These are phyloP conservation scores for Trichophyton schoenleinii DNA, from an alignment of 2,329 filamentous ascomycete species.

Conservation along the genomic window DNA sequence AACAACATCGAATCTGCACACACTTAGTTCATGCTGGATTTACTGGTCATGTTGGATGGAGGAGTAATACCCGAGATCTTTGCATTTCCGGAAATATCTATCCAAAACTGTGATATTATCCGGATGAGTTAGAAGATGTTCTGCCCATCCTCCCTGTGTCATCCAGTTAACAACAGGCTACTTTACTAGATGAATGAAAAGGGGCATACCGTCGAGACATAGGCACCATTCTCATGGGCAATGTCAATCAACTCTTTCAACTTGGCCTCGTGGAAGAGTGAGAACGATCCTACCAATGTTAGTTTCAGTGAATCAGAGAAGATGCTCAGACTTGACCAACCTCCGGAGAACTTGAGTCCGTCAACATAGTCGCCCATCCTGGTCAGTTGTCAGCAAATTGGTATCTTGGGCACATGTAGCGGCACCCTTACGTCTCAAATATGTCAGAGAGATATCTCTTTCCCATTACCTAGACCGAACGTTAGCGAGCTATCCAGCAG, in stretches of 20 bases:
- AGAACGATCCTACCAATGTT: constrained; percentile 33
- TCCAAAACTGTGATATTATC: constrained; percentile 37
- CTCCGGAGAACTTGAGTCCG: constrained; percentile 44
- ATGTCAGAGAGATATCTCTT: constrained; percentile 42
- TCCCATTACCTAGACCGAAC: constrained; percentile 34
- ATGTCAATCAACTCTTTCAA: constrained; percentile 39
- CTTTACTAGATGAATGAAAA: neutral
- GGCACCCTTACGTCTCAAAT: constrained; percentile 36
- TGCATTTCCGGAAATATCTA: constrained; percentile 41
- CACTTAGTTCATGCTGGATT: neutral
- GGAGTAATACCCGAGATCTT: constrained; percentile 33
- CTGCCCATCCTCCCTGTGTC: constrained; percentile 40
- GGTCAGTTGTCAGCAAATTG: neutral
- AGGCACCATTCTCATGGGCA: constrained; percentile 38
- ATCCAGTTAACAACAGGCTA: neutral
- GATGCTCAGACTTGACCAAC: constrained; percentile 14
- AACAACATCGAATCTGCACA: constrained; percentile 39
- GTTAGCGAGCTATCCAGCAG: neutral
- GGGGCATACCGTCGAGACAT: constrained; percentile 38
- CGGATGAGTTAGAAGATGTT: constrained; percentile 41
- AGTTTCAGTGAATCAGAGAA: neutral
- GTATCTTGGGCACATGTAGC: neutral
- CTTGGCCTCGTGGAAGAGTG: constrained; percentile 36
- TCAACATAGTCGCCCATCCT: constrained; percentile 44
- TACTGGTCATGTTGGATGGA: neutral